Base-by-base conservation (phyloP, 2,329 filamentous ascomycete species). In the Chaetoscypha palmicola region DNA sequence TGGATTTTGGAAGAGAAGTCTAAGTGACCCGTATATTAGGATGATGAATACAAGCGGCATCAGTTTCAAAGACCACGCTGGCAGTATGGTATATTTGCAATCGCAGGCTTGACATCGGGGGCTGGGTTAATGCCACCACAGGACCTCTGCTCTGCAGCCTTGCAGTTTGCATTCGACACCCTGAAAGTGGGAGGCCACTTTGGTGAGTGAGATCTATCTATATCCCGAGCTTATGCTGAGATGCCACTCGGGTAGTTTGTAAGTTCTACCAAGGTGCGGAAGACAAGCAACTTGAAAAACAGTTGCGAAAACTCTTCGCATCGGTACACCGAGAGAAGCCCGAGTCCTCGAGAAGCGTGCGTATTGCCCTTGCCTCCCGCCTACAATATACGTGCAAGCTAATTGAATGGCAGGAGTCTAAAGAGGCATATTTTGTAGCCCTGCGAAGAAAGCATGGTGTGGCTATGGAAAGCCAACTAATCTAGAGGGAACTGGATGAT, bases 11-110 rank as follows among this genome's bases (percentile, higher is more conserved):
- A 83, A 85, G 71, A 88, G 79, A 71, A 94, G 82, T 72, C 76
- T 96, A 78, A 94, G 83, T 91, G 85, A 92, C 78, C 88, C 89
- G 53, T 92, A 94, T 80, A 66, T 69, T 76, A 98, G 92, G 92
- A 84, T 98, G 83, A 95, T 96, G 89, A 98, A 98, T 68, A 96
- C 91, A 58, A 95, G 86, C 68, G 92, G 92, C 45, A 84, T 87
- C 59, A 67, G 68, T 16, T 92, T 94, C 62, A 79, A 81, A 53
- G 92, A 98, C 66, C 92, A 98, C 66, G 83, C 81, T 8, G 86
- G 87, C 22, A 96, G 89, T 67, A 97, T 98, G 87, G 91, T 96
- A 68, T 62, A 82, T 63, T 17, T 16, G n/a, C n/a, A n/a, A n/a
- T n/a, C n/a, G n/a, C n/a, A n/a, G n/a, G n/a, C n/a, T n/a, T n/a